Base-by-base conservation (phyloP, 2,329 filamentous ascomycete genomes). In the Ophidiomyces ophidiicola region DNA sequence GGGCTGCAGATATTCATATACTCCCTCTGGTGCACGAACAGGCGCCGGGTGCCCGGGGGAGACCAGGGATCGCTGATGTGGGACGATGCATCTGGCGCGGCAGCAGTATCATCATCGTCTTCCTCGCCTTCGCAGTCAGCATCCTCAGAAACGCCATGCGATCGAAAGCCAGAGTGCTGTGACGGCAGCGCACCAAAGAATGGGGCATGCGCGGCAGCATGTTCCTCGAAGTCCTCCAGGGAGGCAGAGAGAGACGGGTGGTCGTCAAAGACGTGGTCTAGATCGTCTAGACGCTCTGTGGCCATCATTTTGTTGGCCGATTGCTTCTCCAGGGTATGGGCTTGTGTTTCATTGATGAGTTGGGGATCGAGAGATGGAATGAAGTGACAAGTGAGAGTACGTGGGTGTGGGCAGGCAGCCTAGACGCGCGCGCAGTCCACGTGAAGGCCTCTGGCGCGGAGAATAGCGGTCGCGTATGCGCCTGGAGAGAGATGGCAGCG, bases 91-190 rank as follows among this genome's bases (percentile, higher is more conserved):
- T 55, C 48, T 54, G 56, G 19, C 5, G 36, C 36, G 2, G 20
- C 38, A 2, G 24, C n/a, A 3, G 24, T 25, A n/a, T 26, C 32
- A 11, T 39, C 23, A 5, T 46, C 52, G 42, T 66, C 66, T 33
- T 65, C 62, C 11, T 57, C 43, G n/a, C n/a, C n/a, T n/a, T n/a
- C n/a, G n/a, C n/a, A n/a, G 43, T 65, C 60, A 45, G 55, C 58
- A 35, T 59, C 60, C 19, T 70, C 68, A 33, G 70, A 64, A 24
- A 65, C 61, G 36, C 63, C 63, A 11, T 35, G 32, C 32, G 67
- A 77, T 48, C 72, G 69, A 63, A 80, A 79, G 51, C 71, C 75
- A 26, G 75, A 80, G 56, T 78, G 74, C 48, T 74, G 71, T 35
- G 71, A 75, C 11, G 71, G 70, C 41, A 71, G 49, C 15, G 67